These are phyloP conservation scores for Trypanosoma congolense DNA, from an alignment of 208 protist genomes.

Conservation along the genomic window DNA sequence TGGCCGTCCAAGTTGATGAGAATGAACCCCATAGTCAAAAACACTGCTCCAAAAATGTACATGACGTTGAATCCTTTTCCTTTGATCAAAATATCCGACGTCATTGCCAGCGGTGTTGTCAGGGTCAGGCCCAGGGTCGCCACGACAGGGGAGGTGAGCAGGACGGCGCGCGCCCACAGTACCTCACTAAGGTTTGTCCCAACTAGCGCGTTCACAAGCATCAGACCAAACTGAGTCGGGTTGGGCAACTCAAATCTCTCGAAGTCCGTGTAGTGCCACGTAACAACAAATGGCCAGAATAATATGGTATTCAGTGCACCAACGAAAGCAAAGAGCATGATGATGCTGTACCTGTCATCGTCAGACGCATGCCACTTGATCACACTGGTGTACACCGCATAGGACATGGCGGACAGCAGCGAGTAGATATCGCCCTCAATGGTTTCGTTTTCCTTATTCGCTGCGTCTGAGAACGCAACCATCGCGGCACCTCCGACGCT, in stretches of 20 bases:
- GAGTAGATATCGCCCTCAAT: slow-evolving; percentile 64
- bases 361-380: slow-evolving; percentile 78
- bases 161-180: slow-evolving; percentile 85
- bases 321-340: slow-evolving; percentile 86
- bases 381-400: slow-evolving; percentile 84
- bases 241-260: slow-evolving; percentile 73
- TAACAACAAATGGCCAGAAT: slow-evolving; percentile 70
- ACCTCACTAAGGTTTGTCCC: slow-evolving; percentile 90
- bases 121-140: slow-evolving; percentile 86
- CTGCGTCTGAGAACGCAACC: slow-evolving; percentile 59
- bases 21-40: slow-evolving; percentile 77
- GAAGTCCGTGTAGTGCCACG: slow-evolving; percentile 42
- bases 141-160: slow-evolving; percentile 86
- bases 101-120: slow-evolving; percentile 87
- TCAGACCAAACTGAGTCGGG: slow-evolving; percentile 51
- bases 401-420: slow-evolving; percentile 81
- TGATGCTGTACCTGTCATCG: slow-evolving; percentile 80
- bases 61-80: slow-evolving; percentile 32
- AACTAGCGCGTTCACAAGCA: slow-evolving; percentile 78
- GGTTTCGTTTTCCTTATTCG: slow-evolving; percentile 26
- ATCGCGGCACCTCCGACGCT: slow-evolving; percentile 61
- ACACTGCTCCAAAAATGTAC: slow-evolving; percentile 68
- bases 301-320: slow-evolving; percentile 68
- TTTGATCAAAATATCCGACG: slow-evolving; percentile 67
- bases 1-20: not conserved